Evolutionary conservation across 257 asterid genomes (phyloP).

Genomic region (Solanum neorickii): DNA sequence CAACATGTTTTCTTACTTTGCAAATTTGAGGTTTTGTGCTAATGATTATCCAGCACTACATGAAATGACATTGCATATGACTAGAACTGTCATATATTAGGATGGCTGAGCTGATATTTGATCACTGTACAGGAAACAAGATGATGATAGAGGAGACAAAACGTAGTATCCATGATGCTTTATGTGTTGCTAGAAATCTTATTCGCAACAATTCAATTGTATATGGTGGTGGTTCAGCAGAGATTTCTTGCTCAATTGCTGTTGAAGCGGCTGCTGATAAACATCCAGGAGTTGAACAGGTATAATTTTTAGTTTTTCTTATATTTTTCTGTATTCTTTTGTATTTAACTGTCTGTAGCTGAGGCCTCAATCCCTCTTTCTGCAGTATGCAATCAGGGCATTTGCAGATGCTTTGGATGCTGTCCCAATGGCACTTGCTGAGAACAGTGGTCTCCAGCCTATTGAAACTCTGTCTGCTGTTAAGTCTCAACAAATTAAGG

Average conservation of each 20-base stretch:
- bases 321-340: neutral
- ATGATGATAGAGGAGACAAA: slow-evolving; percentile 98
- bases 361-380: neutral
- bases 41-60: neutral
- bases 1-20: neutral
- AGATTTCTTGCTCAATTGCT: slow-evolving; percentile 86
- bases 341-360: neutral
- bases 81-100: neutral
- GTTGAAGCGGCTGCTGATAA: slow-evolving; percentile 97
- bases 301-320: neutral
- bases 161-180: slow-evolving; percentile 94
- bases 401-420: slow-evolving; percentile 96
- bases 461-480: slow-evolving; percentile 90
- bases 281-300: slow-evolving; percentile 98
- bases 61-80: neutral
- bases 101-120: neutral
- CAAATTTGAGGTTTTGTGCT: neutral
- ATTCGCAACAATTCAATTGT: slow-evolving; percentile 92
- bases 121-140: slow-evolving; percentile 59
- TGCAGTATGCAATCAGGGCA: slow-evolving; percentile 90
- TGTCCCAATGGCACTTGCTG: slow-evolving; percentile 97
- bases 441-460: slow-evolving; percentile 90
- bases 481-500: slow-evolving; percentile 91
- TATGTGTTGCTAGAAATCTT: slow-evolving; percentile 90
- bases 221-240: slow-evolving; percentile 98